Evolutionary conservation across 306 rosid species (phyloP), one percentile per base, ranked within the genome.

Genomic region (Quercus cerris): DNA sequence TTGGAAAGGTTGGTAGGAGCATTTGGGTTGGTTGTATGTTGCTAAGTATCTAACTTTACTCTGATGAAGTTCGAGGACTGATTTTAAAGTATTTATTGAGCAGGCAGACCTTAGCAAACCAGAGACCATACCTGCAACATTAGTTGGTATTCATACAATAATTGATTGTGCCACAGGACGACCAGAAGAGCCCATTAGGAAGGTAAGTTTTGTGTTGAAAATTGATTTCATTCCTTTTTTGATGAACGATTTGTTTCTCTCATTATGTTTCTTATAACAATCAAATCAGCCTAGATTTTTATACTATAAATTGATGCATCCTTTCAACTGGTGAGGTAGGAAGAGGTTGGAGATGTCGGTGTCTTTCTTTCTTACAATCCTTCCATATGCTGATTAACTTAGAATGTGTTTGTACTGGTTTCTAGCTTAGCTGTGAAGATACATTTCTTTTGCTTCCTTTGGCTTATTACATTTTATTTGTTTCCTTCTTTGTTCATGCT

Each of bases 131-230:
- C 97, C 98, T 3, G 95, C 99, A 49, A 94, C 99, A 35, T 81
- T 93, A 87, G 99, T 94, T n/a, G 97, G 99, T 46, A 76, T 94
- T 33, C 97, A 93, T 22, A 91, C 99, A 8, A 74, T 93, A 41
- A 94, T 94, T 46, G 99, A 94, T 75, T 94, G 99, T 58, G 99
- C 99, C 77, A 93, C 97, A 0, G 99, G 98, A 2, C 94, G 99
- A 35, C 99, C 99, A 1, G 98, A 95, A 66, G 99, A 93, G 81
- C 98, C 99, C 67, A 93, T 95, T 56, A 93, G 88, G 80, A 91
- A 85, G 58, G 98, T 94, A 79, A 22, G 72, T 73, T 75, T 75
- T 64, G 1, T 25, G 14, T 23, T 66, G n/a, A 64, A 19, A 55
- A 9, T 5, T 35, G 2, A 25, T 27, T 56, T 56, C 62, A 31